phyloP scores from a whole-genome alignment of 2,329 filamentous ascomycete genomes.

The Alternaria sp. region DNA sequence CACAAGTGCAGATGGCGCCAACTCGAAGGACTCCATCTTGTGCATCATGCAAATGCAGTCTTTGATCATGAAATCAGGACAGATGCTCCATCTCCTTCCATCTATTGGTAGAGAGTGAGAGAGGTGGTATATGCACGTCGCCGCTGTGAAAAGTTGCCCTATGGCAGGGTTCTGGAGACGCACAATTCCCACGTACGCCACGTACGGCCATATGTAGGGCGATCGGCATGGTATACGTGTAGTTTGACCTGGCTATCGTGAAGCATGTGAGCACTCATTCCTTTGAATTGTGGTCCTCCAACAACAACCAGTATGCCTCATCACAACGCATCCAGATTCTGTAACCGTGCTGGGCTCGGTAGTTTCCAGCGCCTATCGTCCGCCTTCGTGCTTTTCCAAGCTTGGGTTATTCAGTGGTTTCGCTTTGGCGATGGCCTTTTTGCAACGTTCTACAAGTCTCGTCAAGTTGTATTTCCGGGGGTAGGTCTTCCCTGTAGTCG shows the following conservation, averaged over 20 bases:
- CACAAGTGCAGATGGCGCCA: constrained; percentile 1
- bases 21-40: neutral
- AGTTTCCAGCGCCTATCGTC: neutral
- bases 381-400: neutral
- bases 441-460: neutral
- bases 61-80: neutral
- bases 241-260: neutral
- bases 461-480: neutral
- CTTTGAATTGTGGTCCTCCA: neutral
- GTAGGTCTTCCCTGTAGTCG: neutral
- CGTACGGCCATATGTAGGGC: too few species aligned
- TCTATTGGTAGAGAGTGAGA: neutral
- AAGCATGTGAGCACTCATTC: neutral
- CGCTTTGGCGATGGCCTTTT: neutral
- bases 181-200: too few species aligned
- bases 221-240: too few species aligned
- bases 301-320: neutral
- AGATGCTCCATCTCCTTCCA: neutral
- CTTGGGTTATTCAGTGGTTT: neutral
- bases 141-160: neutral
- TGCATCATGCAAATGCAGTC: neutral
- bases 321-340: too few species aligned
- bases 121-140: too few species aligned
- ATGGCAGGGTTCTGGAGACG: too few species aligned
- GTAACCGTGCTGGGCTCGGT: neutral